Evolutionary conservation across 2,329 filamentous ascomycete species (phyloP).

Genomic region (Dactylellina haptotyla): DNA sequence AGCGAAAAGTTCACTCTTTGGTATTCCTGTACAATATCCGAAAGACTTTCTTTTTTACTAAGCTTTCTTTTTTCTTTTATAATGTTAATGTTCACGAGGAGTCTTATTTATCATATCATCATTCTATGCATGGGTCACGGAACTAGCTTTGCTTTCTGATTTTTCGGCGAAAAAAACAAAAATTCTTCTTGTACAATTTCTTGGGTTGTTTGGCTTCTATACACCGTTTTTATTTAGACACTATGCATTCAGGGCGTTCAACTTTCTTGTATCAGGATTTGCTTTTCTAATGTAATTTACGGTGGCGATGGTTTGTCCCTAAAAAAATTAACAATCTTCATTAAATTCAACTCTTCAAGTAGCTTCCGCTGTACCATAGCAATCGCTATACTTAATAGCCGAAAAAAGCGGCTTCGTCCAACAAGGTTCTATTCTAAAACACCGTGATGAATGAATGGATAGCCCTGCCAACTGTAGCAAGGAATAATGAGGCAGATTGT

Average conservation of each 20-base stretch:
- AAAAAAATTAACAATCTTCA: not conserved
- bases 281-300: conserved; percentile 10
- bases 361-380: not conserved
- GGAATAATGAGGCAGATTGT: not conserved
- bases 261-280: not conserved
- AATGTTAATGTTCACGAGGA: conserved; percentile 43
- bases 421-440: not conserved
- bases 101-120: conserved; percentile 29
- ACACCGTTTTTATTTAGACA: conserved; percentile 9
- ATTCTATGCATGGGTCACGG: conserved; percentile 21
- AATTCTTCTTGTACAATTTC: not conserved
- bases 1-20: conserved; percentile 50
- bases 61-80: conserved; percentile 38
- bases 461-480: not conserved
- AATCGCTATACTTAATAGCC: not conserved
- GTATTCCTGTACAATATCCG: conserved; percentile 51
- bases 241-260: not conserved
- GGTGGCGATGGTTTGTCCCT: not conserved
- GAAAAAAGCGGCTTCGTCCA: not conserved
- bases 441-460: not conserved
- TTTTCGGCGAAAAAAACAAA: conserved; percentile 1
- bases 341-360: not conserved
- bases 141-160: conserved; percentile 9
- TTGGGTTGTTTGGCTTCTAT: conserved; percentile 5
- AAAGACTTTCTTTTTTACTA: conserved; percentile 52